Base-by-base conservation (phyloP, 495 filamentous ascomycete species). In the Terfezia boudieri region DNA sequence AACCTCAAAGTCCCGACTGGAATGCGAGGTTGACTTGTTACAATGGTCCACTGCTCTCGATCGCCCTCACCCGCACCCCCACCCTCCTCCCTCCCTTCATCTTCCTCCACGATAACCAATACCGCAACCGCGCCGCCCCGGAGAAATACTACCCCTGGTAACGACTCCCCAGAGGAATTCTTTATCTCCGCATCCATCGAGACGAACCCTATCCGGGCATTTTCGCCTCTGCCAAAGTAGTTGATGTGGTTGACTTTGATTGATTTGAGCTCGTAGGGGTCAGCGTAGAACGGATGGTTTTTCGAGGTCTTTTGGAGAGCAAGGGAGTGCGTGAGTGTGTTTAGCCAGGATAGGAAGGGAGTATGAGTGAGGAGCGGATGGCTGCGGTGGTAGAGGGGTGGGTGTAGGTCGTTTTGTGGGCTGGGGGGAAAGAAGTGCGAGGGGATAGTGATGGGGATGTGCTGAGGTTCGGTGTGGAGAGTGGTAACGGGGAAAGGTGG, bases 11-110 rank as follows among this genome's bases (percentile, higher is more conserved):
- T 81, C 0, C 83, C 86, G 9, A 82, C 84, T 0, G 88, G 76
- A 17, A 92, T 73, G 37, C 87, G 82, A 23, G 87, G 81, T 63
- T 94, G 88, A 36, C 92, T 72, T 1, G 87, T 88, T 37, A 94
- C 66, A 26, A 93, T 69, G 2, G 79, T 85, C 58, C 80, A 74
- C 61, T 83, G 81, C 55, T 83, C 77, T 0, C 65, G 64, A 20
- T 73, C 70, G 6, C 67, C 56, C 1, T 60, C 68, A 17, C 66
- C 58, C 9, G 56, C 73, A 6, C 67, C 56, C 1, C 59, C 68
- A 17, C 66, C 58, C 9, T 57, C 73, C 57, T 58, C 35, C 0
- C 69, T 60, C 1, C 73, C 69, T 63, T 86, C 83, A 57, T 86
- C 74, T 0, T 83, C 82, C 58, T 86, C 71, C 0, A 92, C 72